phyloP scores from a whole-genome alignment of 192 early-diverging fungal species.

The Umbelopsis sp. region DNA sequence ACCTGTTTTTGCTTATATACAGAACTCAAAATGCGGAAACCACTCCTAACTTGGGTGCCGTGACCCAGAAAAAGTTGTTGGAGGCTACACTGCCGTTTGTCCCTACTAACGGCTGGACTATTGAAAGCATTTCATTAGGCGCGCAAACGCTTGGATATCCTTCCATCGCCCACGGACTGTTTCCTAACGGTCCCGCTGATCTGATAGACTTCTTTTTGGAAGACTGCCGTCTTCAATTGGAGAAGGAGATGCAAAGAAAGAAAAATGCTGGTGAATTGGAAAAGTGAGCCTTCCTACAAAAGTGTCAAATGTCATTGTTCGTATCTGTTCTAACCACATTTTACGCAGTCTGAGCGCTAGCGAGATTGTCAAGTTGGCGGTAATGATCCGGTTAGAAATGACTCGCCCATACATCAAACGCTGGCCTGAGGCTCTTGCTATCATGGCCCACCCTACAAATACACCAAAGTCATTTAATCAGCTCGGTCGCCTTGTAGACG shows the following conservation, averaged over 20 bases:
- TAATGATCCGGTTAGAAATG: constrained; percentile 65
- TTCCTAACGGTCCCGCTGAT: constrained; percentile 63
- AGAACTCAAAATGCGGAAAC: not conserved
- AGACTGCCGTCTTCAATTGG: constrained; percentile 59
- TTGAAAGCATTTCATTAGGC: constrained; percentile 62
- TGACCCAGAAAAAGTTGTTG: constrained; percentile 45
- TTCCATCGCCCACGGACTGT: constrained; percentile 70
- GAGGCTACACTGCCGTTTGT: constrained; percentile 70
- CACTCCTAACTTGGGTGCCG: constrained; percentile 35
- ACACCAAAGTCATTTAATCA: constrained; percentile 66
- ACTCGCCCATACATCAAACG: constrained; percentile 69
- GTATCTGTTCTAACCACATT: not conserved
- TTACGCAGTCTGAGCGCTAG: constrained; percentile 38
- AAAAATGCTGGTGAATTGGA: constrained; percentile 52
- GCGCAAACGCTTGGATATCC: constrained; percentile 72
- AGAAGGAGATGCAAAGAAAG: constrained; percentile 53
- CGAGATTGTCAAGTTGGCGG: constrained; percentile 66
- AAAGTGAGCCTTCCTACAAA: constrained; percentile 34
- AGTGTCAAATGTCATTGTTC: no score
- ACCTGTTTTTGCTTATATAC: not conserved
- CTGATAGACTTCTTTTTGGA: constrained; percentile 79
- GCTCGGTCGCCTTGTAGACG: constrained; percentile 74
- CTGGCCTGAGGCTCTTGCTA: constrained; percentile 80
- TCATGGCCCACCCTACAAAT: constrained; percentile 84
- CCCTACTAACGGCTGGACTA: constrained; percentile 75